Evolutionary conservation across 768 basidiomycete genomes (phyloP).

Genomic region (Strobilomyces dryophilus): DNA sequence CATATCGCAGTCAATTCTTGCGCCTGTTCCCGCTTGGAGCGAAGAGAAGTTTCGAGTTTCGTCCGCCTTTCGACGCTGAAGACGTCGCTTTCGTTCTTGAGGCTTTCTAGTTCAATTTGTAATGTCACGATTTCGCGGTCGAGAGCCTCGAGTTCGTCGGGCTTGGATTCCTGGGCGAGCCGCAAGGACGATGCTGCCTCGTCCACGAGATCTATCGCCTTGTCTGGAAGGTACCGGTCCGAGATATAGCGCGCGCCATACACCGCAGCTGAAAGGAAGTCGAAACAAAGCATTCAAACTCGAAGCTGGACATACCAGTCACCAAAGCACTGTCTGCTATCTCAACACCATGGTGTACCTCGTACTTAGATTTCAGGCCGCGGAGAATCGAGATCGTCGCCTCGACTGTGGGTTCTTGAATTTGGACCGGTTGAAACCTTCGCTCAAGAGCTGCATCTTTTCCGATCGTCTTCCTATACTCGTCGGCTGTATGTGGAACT

Average conservation of each 20-base stretch:
- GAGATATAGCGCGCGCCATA: constrained; percentile 84
- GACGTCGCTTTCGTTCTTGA: constrained; percentile 84
- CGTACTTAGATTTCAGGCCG: constrained; percentile 79
- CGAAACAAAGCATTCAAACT: not conserved
- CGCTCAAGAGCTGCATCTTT: constrained; percentile 91
- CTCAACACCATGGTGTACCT: constrained; percentile 91
- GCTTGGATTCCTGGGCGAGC: constrained; percentile 85
- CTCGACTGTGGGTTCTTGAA: constrained; percentile 85
- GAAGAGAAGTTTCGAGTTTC: constrained; percentile 63
- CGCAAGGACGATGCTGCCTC: constrained; percentile 87
- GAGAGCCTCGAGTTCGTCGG: constrained; percentile 76
- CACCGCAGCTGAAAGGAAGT: constrained; percentile 56
- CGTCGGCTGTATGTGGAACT: constrained; percentile 47
- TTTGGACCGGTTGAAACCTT: constrained; percentile 85
- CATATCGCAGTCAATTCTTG: constrained; percentile 59
- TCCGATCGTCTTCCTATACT: constrained; percentile 87
- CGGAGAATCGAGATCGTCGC: constrained; percentile 84
- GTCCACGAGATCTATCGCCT: constrained; percentile 89
- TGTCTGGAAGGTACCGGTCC: constrained; percentile 86
- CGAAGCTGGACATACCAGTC: constrained; percentile 47
- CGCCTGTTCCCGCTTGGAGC: constrained; percentile 59
- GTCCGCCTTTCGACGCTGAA: constrained; percentile 72
- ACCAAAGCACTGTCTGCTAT: constrained; percentile 87
- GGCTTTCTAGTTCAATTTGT: constrained; percentile 84
- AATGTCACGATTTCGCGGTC: constrained; percentile 82